Percentiles rank a stretch among this genome's conserved stretches.
Conservation (phyloP, 83 land plant genomes). For the Thuja plicata region DNA sequence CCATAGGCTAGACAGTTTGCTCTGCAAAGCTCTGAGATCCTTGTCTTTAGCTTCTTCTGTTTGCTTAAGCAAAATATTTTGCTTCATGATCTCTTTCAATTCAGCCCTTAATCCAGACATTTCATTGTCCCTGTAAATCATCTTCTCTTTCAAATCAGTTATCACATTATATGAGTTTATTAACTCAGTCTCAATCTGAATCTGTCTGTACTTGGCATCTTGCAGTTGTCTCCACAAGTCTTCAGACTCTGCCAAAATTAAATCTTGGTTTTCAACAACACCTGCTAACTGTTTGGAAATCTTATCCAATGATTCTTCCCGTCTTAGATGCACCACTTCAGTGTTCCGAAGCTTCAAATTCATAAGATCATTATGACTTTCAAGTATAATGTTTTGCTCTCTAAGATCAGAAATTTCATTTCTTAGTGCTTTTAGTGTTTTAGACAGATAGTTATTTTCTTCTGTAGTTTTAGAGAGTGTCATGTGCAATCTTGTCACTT, state of each 20-base stretch:
- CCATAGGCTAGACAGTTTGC: background rate
- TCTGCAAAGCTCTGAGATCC: slow-evolving; percentile 13
- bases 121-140: slow-evolving; percentile 10
- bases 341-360: slow-evolving; percentile 1
- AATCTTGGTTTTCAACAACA: slow-evolving; percentile 5
- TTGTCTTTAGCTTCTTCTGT: slow-evolving; percentile 20
- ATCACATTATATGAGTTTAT: slow-evolving; percentile 7
- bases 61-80: slow-evolving; percentile 11
- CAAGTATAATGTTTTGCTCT: background rate
- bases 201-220: slow-evolving; percentile 11
- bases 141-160: slow-evolving; percentile 15
- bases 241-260: slow-evolving; percentile 18
- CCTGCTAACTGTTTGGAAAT: slow-evolving; percentile 6
- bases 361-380: background rate
- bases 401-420: slow-evolving; percentile 1
- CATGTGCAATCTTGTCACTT: slow-evolving; percentile 3
- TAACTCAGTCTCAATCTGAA: slow-evolving; percentile 8
- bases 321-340: slow-evolving; percentile 8
- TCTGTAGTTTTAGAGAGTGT: background rate
- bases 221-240: slow-evolving; percentile 9
- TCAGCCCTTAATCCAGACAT: slow-evolving; percentile 13
- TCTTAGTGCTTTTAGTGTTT: background rate
- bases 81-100: slow-evolving; percentile 17
- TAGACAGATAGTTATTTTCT: background rate
- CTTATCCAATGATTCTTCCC: slow-evolving; percentile 15